A percentile compares a stretch with the other conserved stretches of the same genome.
These are phyloP conservation scores for Phyllosticta citrichinensis DNA, from an alignment of 2,329 filamentous ascomycete genomes.

Conservation along the genomic window DNA sequence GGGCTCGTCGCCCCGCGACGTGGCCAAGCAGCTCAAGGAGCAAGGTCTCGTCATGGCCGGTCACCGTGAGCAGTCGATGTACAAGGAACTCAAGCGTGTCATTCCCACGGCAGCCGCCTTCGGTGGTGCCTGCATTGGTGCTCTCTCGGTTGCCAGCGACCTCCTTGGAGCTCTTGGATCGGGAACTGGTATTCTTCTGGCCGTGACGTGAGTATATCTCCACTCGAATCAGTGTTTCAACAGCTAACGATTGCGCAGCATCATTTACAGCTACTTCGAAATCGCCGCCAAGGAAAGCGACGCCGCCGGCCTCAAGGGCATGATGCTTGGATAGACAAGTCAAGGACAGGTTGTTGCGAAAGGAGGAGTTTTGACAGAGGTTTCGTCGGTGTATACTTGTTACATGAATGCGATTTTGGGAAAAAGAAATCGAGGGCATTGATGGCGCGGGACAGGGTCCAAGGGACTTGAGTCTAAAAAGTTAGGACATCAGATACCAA, in stretches of 20 bases:
- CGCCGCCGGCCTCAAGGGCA: slow-evolving; percentile 64
- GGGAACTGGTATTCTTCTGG: slow-evolving; percentile 93
- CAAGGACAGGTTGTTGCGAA: background rate
- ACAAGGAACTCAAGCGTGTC: slow-evolving; percentile 99
- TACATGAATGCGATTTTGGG: slow-evolving; percentile 1
- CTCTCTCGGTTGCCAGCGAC: slow-evolving; percentile 88
- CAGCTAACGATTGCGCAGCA: slow-evolving; percentile 45
- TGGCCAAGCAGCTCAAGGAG: slow-evolving; percentile 99
- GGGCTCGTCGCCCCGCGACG: slow-evolving; percentile 91
- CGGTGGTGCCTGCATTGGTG: slow-evolving; percentile 97
- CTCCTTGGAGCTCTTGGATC: slow-evolving; percentile 91
- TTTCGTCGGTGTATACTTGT: slow-evolving; percentile 7
- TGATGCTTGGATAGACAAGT: slow-evolving; percentile 43
- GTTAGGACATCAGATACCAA: background rate
- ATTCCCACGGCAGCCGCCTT: slow-evolving; percentile 97
- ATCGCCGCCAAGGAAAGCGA: slow-evolving; percentile 98
- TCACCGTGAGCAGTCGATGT: slow-evolving; percentile 99
- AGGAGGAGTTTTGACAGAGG: background rate
- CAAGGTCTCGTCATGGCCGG: slow-evolving; percentile 99
- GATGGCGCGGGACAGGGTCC: background rate
- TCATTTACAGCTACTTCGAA: slow-evolving; percentile 99
- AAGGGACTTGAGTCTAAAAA: background rate
- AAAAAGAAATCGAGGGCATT: slow-evolving; percentile 1
- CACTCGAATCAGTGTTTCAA: background rate
- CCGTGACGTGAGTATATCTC: slow-evolving; percentile 74